A percentile compares a stretch with the other conserved stretches of the same genome.
Conservation (phyloP, 768 basidiomycete genomes). For the Lanmaoa rubissima region DNA sequence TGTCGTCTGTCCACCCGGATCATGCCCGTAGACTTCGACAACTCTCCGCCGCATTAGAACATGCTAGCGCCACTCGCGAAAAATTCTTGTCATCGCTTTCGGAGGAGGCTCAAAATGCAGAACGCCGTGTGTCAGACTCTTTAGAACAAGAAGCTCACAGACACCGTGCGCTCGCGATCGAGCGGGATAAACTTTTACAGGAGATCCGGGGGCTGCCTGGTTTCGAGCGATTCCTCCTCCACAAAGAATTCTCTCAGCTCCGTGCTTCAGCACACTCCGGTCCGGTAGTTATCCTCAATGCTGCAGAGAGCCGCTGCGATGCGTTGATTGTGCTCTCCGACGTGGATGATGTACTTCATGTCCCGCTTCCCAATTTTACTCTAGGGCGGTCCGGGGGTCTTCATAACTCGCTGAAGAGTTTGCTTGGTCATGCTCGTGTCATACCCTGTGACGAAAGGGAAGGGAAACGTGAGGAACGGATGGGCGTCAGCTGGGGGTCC, state of each 20-base stretch:
- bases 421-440: neutral
- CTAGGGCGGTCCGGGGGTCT: neutral
- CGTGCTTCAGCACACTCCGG: neutral
- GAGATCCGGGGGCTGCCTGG: neutral
- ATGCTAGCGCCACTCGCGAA: neutral
- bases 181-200: neutral
- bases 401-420: neutral
- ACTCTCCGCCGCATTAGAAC: neutral
- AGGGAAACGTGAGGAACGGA: neutral
- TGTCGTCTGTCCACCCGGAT: neutral
- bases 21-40: neutral
- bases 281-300: neutral
- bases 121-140: neutral
- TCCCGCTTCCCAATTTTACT: neutral
- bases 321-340: neutral
- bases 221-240: neutral
- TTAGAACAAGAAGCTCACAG: neutral
- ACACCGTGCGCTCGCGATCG: neutral
- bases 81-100: neutral
- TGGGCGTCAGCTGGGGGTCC: neutral
- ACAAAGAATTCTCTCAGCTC: neutral
- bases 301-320: neutral
- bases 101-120: neutral
- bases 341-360: neutral
- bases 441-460: neutral